A percentile compares a stretch with the other conserved stretches of the same genome.
phyloP scores from a whole-genome alignment of 208 protist species.

The Wallacemonas sp. region DNA sequence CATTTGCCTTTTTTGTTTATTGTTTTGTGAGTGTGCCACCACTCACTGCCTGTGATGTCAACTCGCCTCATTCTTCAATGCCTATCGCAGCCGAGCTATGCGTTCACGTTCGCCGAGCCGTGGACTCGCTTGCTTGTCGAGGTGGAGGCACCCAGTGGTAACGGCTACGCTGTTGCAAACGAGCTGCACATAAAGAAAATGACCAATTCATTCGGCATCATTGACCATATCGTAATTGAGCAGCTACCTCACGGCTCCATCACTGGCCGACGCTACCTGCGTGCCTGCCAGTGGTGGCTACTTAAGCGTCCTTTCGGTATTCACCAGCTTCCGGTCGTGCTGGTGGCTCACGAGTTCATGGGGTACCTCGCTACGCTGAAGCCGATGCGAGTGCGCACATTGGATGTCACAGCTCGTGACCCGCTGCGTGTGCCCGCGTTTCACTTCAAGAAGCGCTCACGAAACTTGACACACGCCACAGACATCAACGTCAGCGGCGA shows the following conservation, averaged over 20 bases:
- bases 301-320: not conserved
- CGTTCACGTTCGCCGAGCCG: not conserved
- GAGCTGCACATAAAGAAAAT: not conserved
- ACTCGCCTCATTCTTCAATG: not conserved
- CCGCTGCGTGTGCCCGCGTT: not conserved
- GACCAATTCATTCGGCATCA: not conserved
- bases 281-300: conserved; percentile 2
- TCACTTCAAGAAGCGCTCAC: conserved; percentile 1
- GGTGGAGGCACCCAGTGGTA: not conserved
- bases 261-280: not conserved
- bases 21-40: not conserved
- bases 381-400: not conserved
- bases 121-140: not conserved
- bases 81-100: not conserved
- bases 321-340: not conserved
- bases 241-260: not conserved
- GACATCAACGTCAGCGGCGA: not conserved
- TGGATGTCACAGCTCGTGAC: not conserved
- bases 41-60: not conserved
- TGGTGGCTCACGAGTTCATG: not conserved
- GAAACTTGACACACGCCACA: not conserved
- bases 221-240: not conserved
- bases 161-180: not conserved
- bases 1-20: not conserved
- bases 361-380: not conserved